Evolutionary conservation across 495 filamentous ascomycete genomes (phyloP), one percentile per base, ranked within the genome.

Genomic region (Podospora pseudocomata): DNA sequence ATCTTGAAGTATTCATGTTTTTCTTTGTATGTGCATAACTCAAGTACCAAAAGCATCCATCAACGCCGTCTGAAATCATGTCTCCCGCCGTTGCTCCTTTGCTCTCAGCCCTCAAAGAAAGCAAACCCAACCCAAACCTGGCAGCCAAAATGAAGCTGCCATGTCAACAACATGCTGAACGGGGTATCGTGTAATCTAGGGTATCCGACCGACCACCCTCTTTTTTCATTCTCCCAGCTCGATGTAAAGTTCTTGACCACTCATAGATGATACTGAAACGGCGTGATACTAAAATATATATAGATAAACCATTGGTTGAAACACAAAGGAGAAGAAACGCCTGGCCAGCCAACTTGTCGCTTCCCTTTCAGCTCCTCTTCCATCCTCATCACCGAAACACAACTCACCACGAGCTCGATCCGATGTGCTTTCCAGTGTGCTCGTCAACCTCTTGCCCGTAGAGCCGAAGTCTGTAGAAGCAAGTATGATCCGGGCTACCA

Each of bases 391-490:
- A 32, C 5, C 39, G 13, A 16, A 49, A 5, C 7, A 13, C 7
- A 49, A 13, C 9, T 49, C 1, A 49, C 39, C 39, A 49, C 5
- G 39, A 49, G 13, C 39, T 49, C 39, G 39, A 49, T 13, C 39
- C 39, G 39, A 49, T 49, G 15, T 49, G 39, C 13, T 16, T 49
- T 11, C 39, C 39, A 49, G 39, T 49, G 9, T 13, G 9, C 39
- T 49, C 39, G 39, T 49, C 39, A 13, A 68, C 26, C 61, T 62
- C 56, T 19, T 85, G 74, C 6, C 88, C 88, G 68, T 85, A 87
- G 66, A 90, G 34, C 27, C 83, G 69, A 15, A 89, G 67, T 13
- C 87, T 78, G 75, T 90, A 91, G 66, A 91, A 79, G 75, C 88
- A 91, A 3, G 88, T 88, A 67, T 84, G 84, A 30, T 86, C 82